Base-by-base conservation (phyloP, 441 rosid species). In the Pelargonium fulgidum region DNA sequence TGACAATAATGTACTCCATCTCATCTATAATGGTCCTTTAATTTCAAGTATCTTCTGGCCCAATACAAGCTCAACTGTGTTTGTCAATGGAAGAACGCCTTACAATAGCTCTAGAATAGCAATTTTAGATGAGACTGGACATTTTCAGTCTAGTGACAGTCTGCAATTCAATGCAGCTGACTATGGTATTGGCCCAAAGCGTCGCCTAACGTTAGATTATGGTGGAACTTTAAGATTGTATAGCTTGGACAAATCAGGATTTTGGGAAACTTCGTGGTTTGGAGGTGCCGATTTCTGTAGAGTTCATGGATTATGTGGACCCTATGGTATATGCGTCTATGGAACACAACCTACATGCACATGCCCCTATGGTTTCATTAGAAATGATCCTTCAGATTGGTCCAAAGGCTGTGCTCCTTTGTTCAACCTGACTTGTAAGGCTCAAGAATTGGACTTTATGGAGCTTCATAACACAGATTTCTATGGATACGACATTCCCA, bases 291-390 rank as follows among this genome's bases (percentile, higher is more conserved):
- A 70, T 16, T 29, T 66, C n/a, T 77, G 80, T 50, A 1, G 14
- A 17, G 76, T 77, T 47, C 77, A 73, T 13, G 74, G 74, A n/a
- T 69, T 73, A 52, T 76, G 79, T 67, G 80, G 80, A 16, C 66
- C 10, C 24, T 65, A 73, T 62, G 72, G 68, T 3, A 41, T 73
- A 19, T 73, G 80, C 54, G 41, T 17, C 20, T 64, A 73, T 19
- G 20, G 36, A 13, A 71, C 74, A 0, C 41, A 24, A 41, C 36
- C 14, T 7, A 69, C 65, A 45, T 72, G 80, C 68, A 62, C 45
- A 8, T 77, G 74, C 62, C 74, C 76, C 17, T 7, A 3, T 3
- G 74, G 80, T 62, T 77, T 72, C 52, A 33, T 33, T 16, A 66
- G 71, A 48, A 73, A 50, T n/a, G 68, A 77, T 44, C 71, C 65